Percentiles rank a stretch among this genome's conserved stretches.
Conservation (phyloP, 148 eudicot genomes). For the Persicaria tinctoria region DNA sequence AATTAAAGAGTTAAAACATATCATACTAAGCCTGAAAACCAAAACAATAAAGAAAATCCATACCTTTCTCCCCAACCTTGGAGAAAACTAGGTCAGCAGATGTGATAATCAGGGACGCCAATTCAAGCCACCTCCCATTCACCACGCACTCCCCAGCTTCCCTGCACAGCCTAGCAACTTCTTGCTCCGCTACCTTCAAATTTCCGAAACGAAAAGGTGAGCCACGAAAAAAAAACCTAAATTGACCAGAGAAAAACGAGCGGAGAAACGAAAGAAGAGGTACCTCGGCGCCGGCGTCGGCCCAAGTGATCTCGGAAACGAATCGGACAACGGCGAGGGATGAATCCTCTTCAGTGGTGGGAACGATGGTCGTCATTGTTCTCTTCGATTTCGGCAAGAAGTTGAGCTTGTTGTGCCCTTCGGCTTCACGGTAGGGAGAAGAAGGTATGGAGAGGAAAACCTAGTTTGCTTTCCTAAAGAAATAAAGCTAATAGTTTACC, state of each 20-base stretch:
- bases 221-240: background rate
- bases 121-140: conserved; percentile 64
- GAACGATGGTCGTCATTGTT: conserved; percentile 78
- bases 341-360: conserved; percentile 82
- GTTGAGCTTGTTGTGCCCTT: no score
- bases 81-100: conserved; percentile 79
- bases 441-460: no score
- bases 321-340: conserved; percentile 76
- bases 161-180: conserved; percentile 50
- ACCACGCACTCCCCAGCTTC: conserved; percentile 79
- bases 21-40: background rate
- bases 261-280: background rate
- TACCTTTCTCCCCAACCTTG: conserved; percentile 83
- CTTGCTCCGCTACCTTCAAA: conserved; percentile 65
- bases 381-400: no score
- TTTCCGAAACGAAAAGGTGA: background rate
- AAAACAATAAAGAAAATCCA: background rate
- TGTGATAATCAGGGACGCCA: conserved; percentile 68
- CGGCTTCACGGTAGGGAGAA: no score
- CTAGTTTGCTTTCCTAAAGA: no score
- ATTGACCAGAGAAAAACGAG: background rate
- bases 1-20: background rate
- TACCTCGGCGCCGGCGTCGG: conserved; percentile 96
- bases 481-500: no score
- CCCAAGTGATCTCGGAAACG: conserved; percentile 76